Evolutionary conservation across 2,329 filamentous ascomycete genomes (phyloP).

Genomic region (Pestalotiopsis sp.): DNA sequence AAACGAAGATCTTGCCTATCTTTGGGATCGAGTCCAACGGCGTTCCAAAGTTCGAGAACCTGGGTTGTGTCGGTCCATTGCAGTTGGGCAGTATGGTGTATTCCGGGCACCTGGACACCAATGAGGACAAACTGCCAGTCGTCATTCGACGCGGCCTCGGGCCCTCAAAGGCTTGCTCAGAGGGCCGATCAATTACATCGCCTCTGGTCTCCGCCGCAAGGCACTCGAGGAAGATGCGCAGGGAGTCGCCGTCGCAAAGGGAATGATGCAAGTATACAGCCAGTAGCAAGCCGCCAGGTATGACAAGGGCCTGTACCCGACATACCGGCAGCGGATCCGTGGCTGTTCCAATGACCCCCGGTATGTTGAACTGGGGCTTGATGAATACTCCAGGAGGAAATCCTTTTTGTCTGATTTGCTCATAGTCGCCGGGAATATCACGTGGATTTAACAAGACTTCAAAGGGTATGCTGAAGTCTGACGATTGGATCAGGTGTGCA

Average conservation of each 20-base stretch:
- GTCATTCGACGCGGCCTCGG: conserved; percentile 18
- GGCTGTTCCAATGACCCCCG: conserved; percentile 22
- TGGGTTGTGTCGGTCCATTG: conserved; percentile 40
- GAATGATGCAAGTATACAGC: conserved; percentile 45
- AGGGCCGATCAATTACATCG: conserved; percentile 26
- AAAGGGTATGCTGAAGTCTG: conserved; percentile 31
- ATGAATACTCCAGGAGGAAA: conserved; percentile 33
- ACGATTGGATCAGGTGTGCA: conserved; percentile 25
- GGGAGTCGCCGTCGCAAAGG: conserved; percentile 43
- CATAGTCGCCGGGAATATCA: conserved; percentile 24
- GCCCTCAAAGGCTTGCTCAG: conserved; percentile 28
- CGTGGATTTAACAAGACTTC: conserved; percentile 20
- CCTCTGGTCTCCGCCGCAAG: conserved; percentile 39
- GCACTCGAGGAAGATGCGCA: conserved; percentile 40
- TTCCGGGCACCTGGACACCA: conserved; percentile 40
- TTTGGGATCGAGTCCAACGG: conserved; percentile 35
- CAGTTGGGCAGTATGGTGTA: conserved; percentile 35
- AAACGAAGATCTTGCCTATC: conserved; percentile 45
- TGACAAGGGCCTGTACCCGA: conserved; percentile 40
- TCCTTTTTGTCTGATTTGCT: conserved; percentile 25
- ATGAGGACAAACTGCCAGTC: conserved; percentile 24
- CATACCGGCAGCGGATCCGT: conserved; percentile 37
- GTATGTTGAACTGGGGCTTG: conserved; percentile 24
- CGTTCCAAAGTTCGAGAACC: conserved; percentile 26
- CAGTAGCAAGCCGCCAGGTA: conserved; percentile 42